phyloP scores from a whole-genome alignment of 768 basidiomycete genomes.

The Chlorophyllum brunneum region DNA sequence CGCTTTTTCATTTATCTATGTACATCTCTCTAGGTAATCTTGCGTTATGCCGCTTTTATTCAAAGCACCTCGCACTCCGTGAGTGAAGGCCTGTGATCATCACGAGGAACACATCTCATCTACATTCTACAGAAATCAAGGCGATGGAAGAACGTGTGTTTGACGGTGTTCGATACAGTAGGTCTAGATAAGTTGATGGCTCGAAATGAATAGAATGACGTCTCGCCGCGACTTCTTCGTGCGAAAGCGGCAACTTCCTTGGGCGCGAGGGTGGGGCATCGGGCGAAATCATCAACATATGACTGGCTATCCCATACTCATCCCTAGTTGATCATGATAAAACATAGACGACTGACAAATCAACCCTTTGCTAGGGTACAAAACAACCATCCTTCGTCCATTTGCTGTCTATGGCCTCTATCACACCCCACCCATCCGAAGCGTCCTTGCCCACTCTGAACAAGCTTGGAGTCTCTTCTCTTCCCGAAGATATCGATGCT shows the following conservation, averaged over 20 bases:
- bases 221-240: neutral
- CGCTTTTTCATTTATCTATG: neutral
- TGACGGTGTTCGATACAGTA: constrained; percentile 18
- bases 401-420: neutral
- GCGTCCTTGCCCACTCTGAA: constrained; percentile 25
- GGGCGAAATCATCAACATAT: neutral
- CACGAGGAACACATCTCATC: neutral
- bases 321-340: neutral
- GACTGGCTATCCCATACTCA: too few species aligned
- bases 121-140: constrained; percentile 49
- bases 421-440: constrained; percentile 19
- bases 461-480: constrained; percentile 24
- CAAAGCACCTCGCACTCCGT: constrained; percentile 63
- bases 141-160: constrained; percentile 47
- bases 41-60: constrained; percentile 49
- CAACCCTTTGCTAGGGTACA: neutral
- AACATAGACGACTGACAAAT: neutral
- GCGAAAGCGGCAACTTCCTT: constrained; percentile 13
- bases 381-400: neutral
- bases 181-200: neutral
- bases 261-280: neutral
- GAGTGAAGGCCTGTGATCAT: constrained; percentile 22
- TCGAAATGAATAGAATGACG: neutral
- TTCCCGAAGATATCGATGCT: constrained; percentile 29
- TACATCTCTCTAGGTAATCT: constrained; percentile 36